Evolutionary conservation across 192 early-diverging fungal species (phyloP).

Genomic region (Bifiguratus adelaidae): DNA sequence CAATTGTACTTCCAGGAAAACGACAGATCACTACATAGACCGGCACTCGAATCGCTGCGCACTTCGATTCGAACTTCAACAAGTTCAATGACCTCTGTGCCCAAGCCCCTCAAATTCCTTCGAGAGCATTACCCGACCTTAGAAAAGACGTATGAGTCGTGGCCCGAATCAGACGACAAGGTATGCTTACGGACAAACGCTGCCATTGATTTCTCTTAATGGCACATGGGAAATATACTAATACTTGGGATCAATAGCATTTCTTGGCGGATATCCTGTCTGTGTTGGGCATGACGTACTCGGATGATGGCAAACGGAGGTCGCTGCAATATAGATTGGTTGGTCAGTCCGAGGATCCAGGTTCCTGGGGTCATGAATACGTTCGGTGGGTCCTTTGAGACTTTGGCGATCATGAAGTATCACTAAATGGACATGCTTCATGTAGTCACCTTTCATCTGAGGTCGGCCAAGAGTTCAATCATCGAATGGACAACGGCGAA

Average conservation of each 20-base stretch:
- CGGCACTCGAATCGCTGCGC: constrained; percentile 80
- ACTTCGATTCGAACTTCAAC: constrained; percentile 89
- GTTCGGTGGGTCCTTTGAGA: constrained; percentile 53
- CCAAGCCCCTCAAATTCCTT: constrained; percentile 96
- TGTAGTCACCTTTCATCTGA: constrained; percentile 79
- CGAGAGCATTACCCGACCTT: constrained; percentile 74
- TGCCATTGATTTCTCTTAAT: constrained; percentile 1
- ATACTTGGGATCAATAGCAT: constrained; percentile 22
- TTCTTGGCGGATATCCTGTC: constrained; percentile 94
- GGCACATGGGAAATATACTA: constrained; percentile 2
- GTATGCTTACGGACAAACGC: constrained; percentile 17
- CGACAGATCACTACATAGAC: constrained; percentile 64
- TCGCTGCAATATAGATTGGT: constrained; percentile 79
- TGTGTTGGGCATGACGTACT: constrained; percentile 93
- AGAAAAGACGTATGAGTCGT: constrained; percentile 55
- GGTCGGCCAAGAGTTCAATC: constrained; percentile 75
- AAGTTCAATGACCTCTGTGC: constrained; percentile 98
- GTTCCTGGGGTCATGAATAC: constrained; percentile 99
- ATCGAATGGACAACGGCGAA: constrained; percentile 50
- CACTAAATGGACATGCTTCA: not conserved
- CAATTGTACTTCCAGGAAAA: constrained; percentile 37
- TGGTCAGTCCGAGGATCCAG: constrained; percentile 69
- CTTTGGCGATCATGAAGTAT: not conserved
- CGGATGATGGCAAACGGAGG: constrained; percentile 75
- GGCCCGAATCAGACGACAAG: constrained; percentile 69